A percentile compares a stretch with the other conserved stretches of the same genome.
Evolutionary conservation across 2,329 filamentous ascomycete species (phyloP).

Genomic region (Cladosporium sp.): DNA sequence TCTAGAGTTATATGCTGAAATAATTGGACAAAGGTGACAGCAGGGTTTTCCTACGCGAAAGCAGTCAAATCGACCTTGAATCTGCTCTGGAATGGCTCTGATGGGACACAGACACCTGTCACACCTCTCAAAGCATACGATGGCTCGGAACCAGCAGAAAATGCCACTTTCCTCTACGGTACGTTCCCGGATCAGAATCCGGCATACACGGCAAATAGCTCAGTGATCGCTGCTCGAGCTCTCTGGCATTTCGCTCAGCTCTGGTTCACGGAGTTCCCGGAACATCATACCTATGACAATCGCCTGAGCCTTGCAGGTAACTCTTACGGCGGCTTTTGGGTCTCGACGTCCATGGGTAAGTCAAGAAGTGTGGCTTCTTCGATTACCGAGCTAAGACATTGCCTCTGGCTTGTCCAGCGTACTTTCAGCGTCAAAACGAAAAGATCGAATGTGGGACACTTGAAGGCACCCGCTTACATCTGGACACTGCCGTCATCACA

Average conservation of each 20-base stretch:
- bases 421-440: conserved; percentile 55
- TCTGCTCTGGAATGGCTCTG: conserved; percentile 33
- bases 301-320: conserved; percentile 19
- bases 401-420: conserved; percentile 31
- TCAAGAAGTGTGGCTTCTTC: not conserved
- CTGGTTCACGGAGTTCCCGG: conserved; percentile 31
- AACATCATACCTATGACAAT: conserved; percentile 15
- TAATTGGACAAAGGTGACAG: conserved; percentile 17
- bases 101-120: conserved; percentile 23
- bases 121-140: conserved; percentile 17
- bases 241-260: conserved; percentile 58
- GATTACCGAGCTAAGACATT: too few species aligned
- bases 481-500: conserved; percentile 58
- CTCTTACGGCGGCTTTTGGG: conserved; percentile 52
- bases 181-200: conserved; percentile 17
- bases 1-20: not conserved
- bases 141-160: conserved; percentile 14
- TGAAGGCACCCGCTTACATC: conserved; percentile 44
- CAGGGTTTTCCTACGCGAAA: conserved; percentile 60
- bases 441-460: conserved; percentile 36
- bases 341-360: conserved; percentile 45
- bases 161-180: conserved; percentile 20
- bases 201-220: conserved; percentile 14
- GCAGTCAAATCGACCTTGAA: conserved; percentile 54
- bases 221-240: conserved; percentile 30